Evolutionary conservation across 1,139 yeast species (phyloP).

Genomic region (Suhomyces wounanorum): DNA sequence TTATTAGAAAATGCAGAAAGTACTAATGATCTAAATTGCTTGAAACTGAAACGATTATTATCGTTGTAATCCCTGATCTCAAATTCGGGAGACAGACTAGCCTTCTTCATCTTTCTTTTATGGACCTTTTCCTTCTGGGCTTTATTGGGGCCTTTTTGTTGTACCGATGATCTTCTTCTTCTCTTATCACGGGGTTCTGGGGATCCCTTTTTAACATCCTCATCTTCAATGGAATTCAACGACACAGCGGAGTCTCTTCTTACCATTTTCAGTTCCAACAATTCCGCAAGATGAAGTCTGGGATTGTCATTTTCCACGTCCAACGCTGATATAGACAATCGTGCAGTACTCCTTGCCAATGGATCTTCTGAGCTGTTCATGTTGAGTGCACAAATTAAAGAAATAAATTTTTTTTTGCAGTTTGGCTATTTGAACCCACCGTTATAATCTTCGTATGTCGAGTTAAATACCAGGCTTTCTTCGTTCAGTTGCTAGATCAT

Average conservation of each 20-base stretch:
- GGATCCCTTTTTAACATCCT: conserved; percentile 13
- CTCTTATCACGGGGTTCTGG: conserved; percentile 26
- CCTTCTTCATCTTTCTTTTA: conserved; percentile 37
- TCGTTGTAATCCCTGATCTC: conserved; percentile 12
- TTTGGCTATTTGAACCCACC: not conserved
- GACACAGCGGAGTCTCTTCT: conserved; percentile 32
- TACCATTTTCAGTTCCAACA: conserved; percentile 10
- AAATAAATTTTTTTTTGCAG: not conserved
- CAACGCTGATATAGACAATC: conserved; percentile 29
- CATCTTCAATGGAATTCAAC: conserved; percentile 23
- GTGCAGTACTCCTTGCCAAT: conserved; percentile 27
- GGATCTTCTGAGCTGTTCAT: conserved; percentile 20
- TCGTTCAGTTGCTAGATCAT: too few species aligned
- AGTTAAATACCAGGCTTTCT: too few species aligned
- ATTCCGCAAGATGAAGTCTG: conserved; percentile 23
- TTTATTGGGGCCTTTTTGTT: not conserved
- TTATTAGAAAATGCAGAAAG: conserved; percentile 20
- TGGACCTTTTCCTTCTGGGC: conserved; percentile 28
- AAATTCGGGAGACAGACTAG: conserved; percentile 32
- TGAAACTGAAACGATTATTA: conserved; percentile 33
- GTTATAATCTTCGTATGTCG: not conserved
- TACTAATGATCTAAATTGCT: conserved; percentile 54
- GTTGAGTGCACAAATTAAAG: not conserved
- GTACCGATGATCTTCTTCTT: conserved; percentile 45
- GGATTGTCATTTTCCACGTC: conserved; percentile 24